Evolutionary conservation across 805 yeast species (phyloP).

Genomic region (Schizosaccharomyces japonicus): DNA sequence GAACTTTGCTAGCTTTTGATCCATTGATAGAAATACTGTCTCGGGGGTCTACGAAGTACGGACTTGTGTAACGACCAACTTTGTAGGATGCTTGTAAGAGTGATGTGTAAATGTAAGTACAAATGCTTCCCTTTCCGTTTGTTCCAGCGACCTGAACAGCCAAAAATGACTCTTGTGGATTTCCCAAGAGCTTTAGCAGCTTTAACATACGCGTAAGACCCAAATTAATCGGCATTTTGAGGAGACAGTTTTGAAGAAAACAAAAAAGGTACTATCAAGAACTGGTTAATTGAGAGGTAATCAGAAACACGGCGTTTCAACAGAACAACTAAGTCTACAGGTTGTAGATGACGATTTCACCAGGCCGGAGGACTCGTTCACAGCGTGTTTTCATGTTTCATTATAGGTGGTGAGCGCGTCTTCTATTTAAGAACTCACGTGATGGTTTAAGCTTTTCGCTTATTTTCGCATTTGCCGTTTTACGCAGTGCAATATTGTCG

Average conservation of each 20-base stretch:
- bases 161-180: constrained; percentile 40
- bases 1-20: constrained; percentile 51
- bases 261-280: too few relatives aligned
- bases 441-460: too few relatives aligned
- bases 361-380: too few relatives aligned
- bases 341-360: too few relatives aligned
- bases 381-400: too few relatives aligned
- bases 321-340: too few relatives aligned
- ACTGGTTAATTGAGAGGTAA: too few relatives aligned
- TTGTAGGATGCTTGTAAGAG: constrained; percentile 22
- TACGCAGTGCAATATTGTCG: too few relatives aligned
- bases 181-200: constrained; percentile 30
- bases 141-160: constrained; percentile 90
- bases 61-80: constrained; percentile 81
- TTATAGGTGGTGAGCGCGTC: too few relatives aligned
- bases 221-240: constrained; percentile 28
- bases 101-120: constrained; percentile 76
- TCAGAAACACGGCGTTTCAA: too few relatives aligned
- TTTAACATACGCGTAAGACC: constrained; percentile 29
- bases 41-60: constrained; percentile 77
- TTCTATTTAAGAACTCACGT: too few relatives aligned
- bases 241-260: background rate
- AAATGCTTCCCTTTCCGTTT: constrained; percentile 93
- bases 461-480: too few relatives aligned
- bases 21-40: constrained; percentile 82